Evolutionary conservation across 1,139 yeast genomes (phyloP), one percentile per base, ranked within the genome.

Genomic region (Nadsonia starkeyi-henricii): DNA sequence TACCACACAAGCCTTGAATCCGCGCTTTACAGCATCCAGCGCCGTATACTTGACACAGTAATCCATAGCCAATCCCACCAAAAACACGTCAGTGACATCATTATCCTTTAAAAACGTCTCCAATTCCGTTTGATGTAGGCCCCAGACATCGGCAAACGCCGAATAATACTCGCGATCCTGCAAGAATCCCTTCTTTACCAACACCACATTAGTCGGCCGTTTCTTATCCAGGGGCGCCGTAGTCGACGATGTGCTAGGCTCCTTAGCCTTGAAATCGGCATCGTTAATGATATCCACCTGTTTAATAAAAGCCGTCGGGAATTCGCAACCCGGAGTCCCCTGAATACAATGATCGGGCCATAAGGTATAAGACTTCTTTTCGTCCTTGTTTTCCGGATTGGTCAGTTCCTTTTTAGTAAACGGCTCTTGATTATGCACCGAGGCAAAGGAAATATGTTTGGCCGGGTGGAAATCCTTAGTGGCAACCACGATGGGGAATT

Each of bases 331-430:
- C 9, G 57, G 48, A 0, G 85, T 70, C 48, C 72, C 70, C 57
- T 85, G 91, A 2, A 89, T 75, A 61, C 96, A 89, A 62, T 89
- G 97, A 51, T 75, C 91, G 0, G 97, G 96, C 97, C 97, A 89
- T 2, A 86, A 71, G 0, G 71, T 69, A 52, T 81, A 80, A 8
- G 43, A 45, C 28, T 45, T 26, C 7, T 28, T 2, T 52, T 58
- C 54, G 62, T 57, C 54, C 2, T 66, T 64, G 18, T 62, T 54
- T 0, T 94, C 91, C 49, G 79, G 78, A 1, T 60, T 51, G 58
- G 39, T 5, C 17, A 84, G 53, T 1, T 43, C 26, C 9, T 79
- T 47, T 2, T 67, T 62, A 0, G 77, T 67, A 60, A 69, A 86
- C 1, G 91, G 85, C 2, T 68, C 63, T 7, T 69, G 71, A 0